Conservation (phyloP, 805 yeast genomes). For the Metschnikowia cerradonensis region DNA sequence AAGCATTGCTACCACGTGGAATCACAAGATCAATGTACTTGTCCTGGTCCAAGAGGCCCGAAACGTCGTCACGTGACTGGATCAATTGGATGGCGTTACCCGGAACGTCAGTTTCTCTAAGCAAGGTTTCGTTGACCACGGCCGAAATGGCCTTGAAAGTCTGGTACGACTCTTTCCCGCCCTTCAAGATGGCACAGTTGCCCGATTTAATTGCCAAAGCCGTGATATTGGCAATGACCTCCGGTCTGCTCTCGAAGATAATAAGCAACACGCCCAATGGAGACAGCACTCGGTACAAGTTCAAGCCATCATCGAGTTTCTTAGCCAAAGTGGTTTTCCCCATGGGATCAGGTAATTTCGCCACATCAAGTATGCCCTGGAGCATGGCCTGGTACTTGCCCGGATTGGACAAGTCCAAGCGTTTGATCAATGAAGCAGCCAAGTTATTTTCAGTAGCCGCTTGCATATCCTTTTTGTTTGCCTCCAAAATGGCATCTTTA, state of each 20-base stretch:
- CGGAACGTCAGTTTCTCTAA: conserved; percentile 67
- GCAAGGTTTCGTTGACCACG: conserved; percentile 59
- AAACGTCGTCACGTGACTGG: conserved; percentile 84
- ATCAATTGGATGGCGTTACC: conserved; percentile 78
- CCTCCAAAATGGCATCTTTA: conserved; percentile 61
- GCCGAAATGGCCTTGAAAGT: conserved; percentile 81
- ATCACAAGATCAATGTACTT: conserved; percentile 89
- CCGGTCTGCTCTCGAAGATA: conserved; percentile 95
- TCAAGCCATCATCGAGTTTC: conserved; percentile 85
- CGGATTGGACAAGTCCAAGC: conserved; percentile 75
- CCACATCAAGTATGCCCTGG: conserved; percentile 91
- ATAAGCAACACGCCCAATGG: conserved; percentile 93
- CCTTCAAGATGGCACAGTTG: conserved; percentile 93
- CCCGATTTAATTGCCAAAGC: conserved; percentile 95
- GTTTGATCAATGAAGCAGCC: conserved; percentile 68
- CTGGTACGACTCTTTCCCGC: conserved; percentile 89
- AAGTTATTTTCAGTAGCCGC: conserved; percentile 60
- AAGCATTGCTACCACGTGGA: conserved; percentile 95
- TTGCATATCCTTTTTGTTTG: conserved; percentile 72
- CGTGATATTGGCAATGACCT: conserved; percentile 95
- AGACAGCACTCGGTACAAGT: conserved; percentile 76
- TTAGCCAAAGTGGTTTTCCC: conserved; percentile 83
- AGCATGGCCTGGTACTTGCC: conserved; percentile 93
- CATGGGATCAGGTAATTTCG: conserved; percentile 83
- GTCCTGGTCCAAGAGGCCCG: conserved; percentile 80